A percentile compares a stretch with the other conserved stretches of the same genome.
Conservation (phyloP, 129 eudicot species). For the Escallonia rubra region DNA sequence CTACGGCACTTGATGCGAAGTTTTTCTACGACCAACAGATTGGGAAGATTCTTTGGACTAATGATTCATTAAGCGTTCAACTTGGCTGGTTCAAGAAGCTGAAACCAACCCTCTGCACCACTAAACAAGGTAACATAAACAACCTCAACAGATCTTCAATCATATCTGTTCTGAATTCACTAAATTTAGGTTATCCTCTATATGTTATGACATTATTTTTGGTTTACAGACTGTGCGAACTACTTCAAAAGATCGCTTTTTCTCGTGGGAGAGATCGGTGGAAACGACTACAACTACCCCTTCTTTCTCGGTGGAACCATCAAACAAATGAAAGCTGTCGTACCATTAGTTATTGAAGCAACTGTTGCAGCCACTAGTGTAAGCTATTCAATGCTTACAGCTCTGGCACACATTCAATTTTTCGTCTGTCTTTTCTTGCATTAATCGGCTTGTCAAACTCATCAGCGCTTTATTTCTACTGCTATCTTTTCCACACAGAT, state of each 20-base stretch:
- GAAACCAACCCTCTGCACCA: constrained; percentile 49
- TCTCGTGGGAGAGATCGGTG: constrained; percentile 86
- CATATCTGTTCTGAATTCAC: neutral
- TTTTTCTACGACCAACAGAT: constrained; percentile 41
- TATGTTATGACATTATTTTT: neutral
- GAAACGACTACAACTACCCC: constrained; percentile 79
- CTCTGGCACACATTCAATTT: too few relatives aligned
- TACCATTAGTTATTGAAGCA: constrained; percentile 53
- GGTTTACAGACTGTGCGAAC: constrained; percentile 39
- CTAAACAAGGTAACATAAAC: constrained; percentile 40
- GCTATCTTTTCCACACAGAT: constrained; percentile 19
- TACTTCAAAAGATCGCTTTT: constrained; percentile 59
- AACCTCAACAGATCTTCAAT: neutral
- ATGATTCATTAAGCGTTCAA: constrained; percentile 54
- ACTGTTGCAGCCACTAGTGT: constrained; percentile 51
- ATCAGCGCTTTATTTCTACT: neutral
- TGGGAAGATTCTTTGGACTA: constrained; percentile 59
- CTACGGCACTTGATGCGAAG: constrained; percentile 64
- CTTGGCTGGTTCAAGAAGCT: constrained; percentile 65
- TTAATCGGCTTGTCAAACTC: too few relatives aligned
- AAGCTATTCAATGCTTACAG: constrained; percentile 12
- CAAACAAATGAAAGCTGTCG: constrained; percentile 30
- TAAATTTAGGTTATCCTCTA: neutral
- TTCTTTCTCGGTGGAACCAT: constrained; percentile 49
- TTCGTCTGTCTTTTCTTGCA: too few relatives aligned